Conservation (phyloP, 495 filamentous ascomycete genomes). For the Talaromyces wortmannii region DNA sequence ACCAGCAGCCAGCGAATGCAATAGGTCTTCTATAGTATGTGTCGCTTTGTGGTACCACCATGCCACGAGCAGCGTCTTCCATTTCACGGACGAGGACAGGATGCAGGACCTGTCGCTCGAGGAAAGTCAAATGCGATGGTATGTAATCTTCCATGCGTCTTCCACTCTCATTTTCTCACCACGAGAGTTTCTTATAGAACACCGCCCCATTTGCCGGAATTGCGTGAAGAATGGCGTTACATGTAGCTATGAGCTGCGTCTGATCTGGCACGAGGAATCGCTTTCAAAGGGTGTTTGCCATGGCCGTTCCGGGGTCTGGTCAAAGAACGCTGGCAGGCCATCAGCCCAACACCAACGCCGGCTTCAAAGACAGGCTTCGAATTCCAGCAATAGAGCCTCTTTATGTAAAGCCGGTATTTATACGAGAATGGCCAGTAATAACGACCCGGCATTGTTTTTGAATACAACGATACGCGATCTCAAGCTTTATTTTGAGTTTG, state of each 20-base stretch:
- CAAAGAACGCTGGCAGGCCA: slow-evolving; percentile 4
- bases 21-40: no score
- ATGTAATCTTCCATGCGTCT: background rate
- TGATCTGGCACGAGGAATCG: slow-evolving; percentile 19
- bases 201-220: slow-evolving; percentile 12
- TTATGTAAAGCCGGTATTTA: background rate
- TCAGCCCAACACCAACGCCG: background rate
- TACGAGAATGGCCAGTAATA: background rate
- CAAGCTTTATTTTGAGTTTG: slow-evolving; percentile 12
- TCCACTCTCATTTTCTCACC: background rate
- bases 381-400: background rate
- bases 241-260: slow-evolving; percentile 14
- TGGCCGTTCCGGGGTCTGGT: slow-evolving; percentile 18
- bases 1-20: no score
- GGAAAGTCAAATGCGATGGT: slow-evolving; percentile 20
- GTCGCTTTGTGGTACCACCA: no score
- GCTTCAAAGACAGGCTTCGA: background rate
- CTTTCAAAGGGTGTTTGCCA: slow-evolving; percentile 16
- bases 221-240: slow-evolving; percentile 10
- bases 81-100: slow-evolving; percentile 7
- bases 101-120: slow-evolving; percentile 16
- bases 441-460: slow-evolving; percentile 7
- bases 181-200: slow-evolving; percentile 3
- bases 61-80: background rate
- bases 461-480: slow-evolving; percentile 16